Evolutionary conservation across 805 yeast genomes (phyloP).

Genomic region (Saccharomycopsis malanga): DNA sequence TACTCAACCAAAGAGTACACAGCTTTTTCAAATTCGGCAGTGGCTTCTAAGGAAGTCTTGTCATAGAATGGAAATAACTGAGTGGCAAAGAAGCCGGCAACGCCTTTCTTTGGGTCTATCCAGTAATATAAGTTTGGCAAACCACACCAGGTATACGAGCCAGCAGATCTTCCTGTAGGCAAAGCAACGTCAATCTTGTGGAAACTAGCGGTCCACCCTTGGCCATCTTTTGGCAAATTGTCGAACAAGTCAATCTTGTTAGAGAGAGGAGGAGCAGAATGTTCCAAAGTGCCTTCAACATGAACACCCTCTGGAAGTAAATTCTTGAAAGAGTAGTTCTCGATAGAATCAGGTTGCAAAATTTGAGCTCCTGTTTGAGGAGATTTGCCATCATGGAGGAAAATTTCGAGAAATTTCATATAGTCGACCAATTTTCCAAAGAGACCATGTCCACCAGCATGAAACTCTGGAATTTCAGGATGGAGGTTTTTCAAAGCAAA

Average conservation of each 20-base stretch:
- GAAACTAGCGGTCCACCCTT: slow-evolving; percentile 27
- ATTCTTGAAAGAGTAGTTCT: slow-evolving; percentile 28
- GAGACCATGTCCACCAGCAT: slow-evolving; percentile 39
- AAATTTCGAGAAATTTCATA: slow-evolving; percentile 32
- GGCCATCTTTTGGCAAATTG: slow-evolving; percentile 14
- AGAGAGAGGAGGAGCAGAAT: slow-evolving; percentile 20
- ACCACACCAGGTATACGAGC: slow-evolving; percentile 35
- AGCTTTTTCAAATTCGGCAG: slow-evolving; percentile 21
- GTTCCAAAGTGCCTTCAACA: slow-evolving; percentile 20
- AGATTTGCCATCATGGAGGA: slow-evolving; percentile 35
- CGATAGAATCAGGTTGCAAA: slow-evolving; percentile 29
- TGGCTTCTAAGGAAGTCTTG: slow-evolving; percentile 18
- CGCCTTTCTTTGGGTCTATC: slow-evolving; percentile 32
- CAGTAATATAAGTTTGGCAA: slow-evolving; percentile 35
- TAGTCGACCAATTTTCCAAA: slow-evolving; percentile 35
- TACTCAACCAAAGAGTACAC: slow-evolving; percentile 6
- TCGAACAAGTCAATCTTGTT: slow-evolving; percentile 22
- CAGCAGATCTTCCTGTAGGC: slow-evolving; percentile 32
- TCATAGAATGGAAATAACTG: slow-evolving; percentile 34
- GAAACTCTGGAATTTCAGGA: slow-evolving; percentile 24
- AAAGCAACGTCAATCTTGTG: slow-evolving; percentile 24
- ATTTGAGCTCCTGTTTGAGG: slow-evolving; percentile 29
- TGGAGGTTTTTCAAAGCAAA: slow-evolving; percentile 20
- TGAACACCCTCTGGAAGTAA: slow-evolving; percentile 28
- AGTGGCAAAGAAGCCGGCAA: slow-evolving; percentile 34